Evolutionary conservation across 768 basidiomycete species (phyloP), one percentile per base, ranked within the genome.

Genomic region (Candolleomyces aberdarensis): DNA sequence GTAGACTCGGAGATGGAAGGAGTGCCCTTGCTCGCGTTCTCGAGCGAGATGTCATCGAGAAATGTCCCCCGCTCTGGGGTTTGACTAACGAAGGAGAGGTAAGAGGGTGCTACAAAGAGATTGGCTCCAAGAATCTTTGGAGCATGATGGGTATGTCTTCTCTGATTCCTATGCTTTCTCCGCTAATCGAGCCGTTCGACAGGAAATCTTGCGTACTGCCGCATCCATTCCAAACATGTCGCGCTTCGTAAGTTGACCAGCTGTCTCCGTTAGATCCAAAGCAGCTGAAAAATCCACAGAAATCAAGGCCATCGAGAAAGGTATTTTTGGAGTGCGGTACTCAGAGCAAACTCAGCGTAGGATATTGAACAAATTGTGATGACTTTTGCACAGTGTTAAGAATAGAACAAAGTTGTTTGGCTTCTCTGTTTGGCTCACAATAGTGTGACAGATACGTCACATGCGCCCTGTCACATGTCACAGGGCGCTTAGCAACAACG

Each of bases 71-170:
- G 29, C 67, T 88, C 17, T 84, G 88, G 89, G 83, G 87, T 49
- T 68, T 89, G 56, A 77, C 87, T 68, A 69, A 72, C 31, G 86
- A 92, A 71, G 85, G 86, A 11, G 86, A 89, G 67, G 67, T 85
- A 36, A 70, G 77, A 22, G 81, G 82, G 0, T 66, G 67, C 4
- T 83, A 76, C 75, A 75, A 52, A 6, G 64, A 60, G 41, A 19
- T 63, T n/a, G 64, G 64, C 20, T 57, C 54, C 2, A 80, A 20
- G 20, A 80, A 80, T 51, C 56, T 85, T 43, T 89, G 86, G 85
- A 78, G 72, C 62, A 83, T 85, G 78, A 76, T 85, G 71, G 87
- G 87, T 81, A 65, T 5, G 63, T 59, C 22, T 46, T 39, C 51
- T 32, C 13, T 22, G 17, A 7, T 39, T 29, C 15, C 31, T 9